Percentiles rank a stretch among this genome's conserved stretches.
Conservation (phyloP, 495 filamentous ascomycete species). For the Clohesyomyces aquaticus region DNA sequence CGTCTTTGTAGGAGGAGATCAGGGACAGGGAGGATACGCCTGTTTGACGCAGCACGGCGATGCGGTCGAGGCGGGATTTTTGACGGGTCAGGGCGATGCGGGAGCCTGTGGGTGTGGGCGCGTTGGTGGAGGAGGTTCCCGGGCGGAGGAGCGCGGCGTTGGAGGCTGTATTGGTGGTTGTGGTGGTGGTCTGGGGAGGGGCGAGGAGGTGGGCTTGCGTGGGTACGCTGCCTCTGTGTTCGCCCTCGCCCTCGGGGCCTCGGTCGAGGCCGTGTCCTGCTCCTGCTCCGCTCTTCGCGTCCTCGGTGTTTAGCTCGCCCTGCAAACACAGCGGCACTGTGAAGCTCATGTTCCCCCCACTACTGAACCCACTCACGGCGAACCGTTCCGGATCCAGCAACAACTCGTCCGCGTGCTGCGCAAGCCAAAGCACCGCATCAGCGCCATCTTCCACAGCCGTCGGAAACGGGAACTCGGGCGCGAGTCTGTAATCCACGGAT, state of each 20-base stretch:
- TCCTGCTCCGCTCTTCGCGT: too few species aligned
- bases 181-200: not conserved
- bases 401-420: conserved; percentile 50
- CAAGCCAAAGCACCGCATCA: conserved; percentile 49
- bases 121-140: not conserved
- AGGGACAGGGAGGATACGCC: conserved; percentile 33
- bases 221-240: conserved; percentile 20
- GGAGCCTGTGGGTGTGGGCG: conserved; percentile 16
- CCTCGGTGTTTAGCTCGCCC: too few species aligned
- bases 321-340: conserved; percentile 74
- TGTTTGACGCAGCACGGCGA: conserved; percentile 36
- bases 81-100: conserved; percentile 26
- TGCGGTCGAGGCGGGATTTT: conserved; percentile 28
- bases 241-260: too few species aligned
- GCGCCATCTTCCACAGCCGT: conserved; percentile 54
- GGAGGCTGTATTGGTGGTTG: conserved; percentile 8
- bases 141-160: conserved; percentile 2
- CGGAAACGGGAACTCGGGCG: conserved; percentile 51
- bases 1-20: conserved; percentile 32
- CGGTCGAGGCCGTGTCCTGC: too few species aligned
- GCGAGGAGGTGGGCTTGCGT: not conserved
- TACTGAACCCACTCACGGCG: conserved; percentile 81
- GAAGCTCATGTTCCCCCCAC: conserved; percentile 83
- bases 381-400: conserved; percentile 64
- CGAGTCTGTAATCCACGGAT: conserved; percentile 50